Evolutionary conservation across 306 rosid genomes (phyloP).

Genomic region (Phaseolus lunatus): DNA sequence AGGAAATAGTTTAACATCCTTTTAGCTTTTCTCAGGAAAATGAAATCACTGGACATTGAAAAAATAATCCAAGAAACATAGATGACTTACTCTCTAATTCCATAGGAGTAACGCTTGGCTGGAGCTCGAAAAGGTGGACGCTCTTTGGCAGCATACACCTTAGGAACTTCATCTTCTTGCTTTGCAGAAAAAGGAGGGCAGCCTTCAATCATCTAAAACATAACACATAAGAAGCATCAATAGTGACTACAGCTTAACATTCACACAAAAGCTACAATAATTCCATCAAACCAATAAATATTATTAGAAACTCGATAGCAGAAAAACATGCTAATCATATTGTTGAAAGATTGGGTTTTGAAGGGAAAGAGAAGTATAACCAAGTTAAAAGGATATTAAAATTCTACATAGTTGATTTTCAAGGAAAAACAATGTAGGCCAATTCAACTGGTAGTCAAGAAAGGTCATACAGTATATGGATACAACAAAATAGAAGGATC

Average conservation of each 20-base stretch:
- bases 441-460: neutral
- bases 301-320: slow-evolving; percentile 9
- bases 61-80: slow-evolving; percentile 38
- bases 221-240: slow-evolving; percentile 46
- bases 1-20: neutral
- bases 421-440: slow-evolving; percentile 17
- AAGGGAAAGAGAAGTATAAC: slow-evolving; percentile 20
- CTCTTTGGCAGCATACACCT: slow-evolving; percentile 66
- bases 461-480: neutral
- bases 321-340: slow-evolving; percentile 11
- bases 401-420: slow-evolving; percentile 19
- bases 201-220: slow-evolving; percentile 90
- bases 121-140: slow-evolving; percentile 92
- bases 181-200: slow-evolving; percentile 72
- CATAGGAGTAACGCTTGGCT: slow-evolving; percentile 72
- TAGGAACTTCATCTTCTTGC: slow-evolving; percentile 73
- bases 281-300: neutral
- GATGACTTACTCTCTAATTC: slow-evolving; percentile 74
- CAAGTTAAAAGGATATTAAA: slow-evolving; percentile 6
- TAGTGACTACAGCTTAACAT: slow-evolving; percentile 28
- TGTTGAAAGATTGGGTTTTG: slow-evolving; percentile 29
- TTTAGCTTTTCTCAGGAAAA: neutral
- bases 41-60: neutral
- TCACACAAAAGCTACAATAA: slow-evolving; percentile 12
- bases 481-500: neutral